Evolutionary conservation across 768 basidiomycete species (phyloP), one percentile per base, ranked within the genome.

Genomic region (Fibroporia radiculosa): DNA sequence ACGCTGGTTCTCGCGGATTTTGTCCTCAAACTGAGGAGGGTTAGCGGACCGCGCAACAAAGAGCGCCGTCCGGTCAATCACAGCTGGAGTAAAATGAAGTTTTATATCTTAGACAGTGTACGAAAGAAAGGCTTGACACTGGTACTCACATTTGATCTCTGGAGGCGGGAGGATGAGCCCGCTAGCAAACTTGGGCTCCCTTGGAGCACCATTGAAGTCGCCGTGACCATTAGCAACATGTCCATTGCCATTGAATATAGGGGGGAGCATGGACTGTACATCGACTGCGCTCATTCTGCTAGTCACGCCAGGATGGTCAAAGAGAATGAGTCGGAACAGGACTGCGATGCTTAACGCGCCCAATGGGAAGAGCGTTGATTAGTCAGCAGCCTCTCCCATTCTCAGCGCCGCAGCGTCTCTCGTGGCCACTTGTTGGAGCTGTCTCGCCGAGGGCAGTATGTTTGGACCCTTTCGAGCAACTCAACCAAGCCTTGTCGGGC

Each of bases 131-230:
- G 26, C 34, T 37, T 5, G 26, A 6, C n/a, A 8, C 32, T 14
- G 26, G 8, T 25, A 69, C 82, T 63, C 54, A 82, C 92, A 83
- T 73, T 95, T 91, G 57, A 97, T 93, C 62, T 95, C 93, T 28
- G 90, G 92, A 1, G 95, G 92, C 51, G 95, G 95, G 20, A 93
- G 82, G 66, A 98, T 97, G 57, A 97, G 78, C 36, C 92, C 92
- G 46, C 75, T 83, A 18, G 83, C 71, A 59, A 87, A 91, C 57
- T 71, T 63, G 49, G 62, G 60, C 22, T 57, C 54, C 40, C 54
- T 73, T 51, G 51, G 53, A 18, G 62, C 50, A 25, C 61, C 65
- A 8, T 66, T 65, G 43, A 59, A 61, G 29, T 55, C 56, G 38
- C 56, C 55, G 34, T 71, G 67, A 60, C 69, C 71, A 23, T 69